A percentile compares a stretch with the other conserved stretches of the same genome.
phyloP scores from a whole-genome alignment of 1,284 basidiomycete genomes.

The Trichosporon sp. region DNA sequence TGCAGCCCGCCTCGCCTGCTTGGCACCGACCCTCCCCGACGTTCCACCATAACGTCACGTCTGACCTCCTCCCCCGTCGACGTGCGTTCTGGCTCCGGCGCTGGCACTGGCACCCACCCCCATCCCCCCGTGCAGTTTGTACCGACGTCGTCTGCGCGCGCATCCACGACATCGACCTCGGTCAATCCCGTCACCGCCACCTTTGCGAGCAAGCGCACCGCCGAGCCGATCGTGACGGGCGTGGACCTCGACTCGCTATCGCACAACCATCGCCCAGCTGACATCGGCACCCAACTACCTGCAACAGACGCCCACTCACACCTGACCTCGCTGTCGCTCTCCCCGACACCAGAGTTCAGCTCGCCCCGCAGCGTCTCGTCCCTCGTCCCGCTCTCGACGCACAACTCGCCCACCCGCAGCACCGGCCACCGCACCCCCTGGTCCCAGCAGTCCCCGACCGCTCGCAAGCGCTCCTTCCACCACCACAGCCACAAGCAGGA shows the following conservation, averaged over 20 bases:
- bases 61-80: not conserved
- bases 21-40: not conserved
- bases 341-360: not conserved
- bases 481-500: not conserved
- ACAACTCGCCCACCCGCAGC: not conserved
- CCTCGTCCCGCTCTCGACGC: not conserved
- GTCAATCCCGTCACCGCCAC: constrained; percentile 4
- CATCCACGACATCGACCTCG: not conserved
- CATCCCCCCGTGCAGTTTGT: not conserved
- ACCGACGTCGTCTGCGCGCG: not conserved
- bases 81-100: constrained; percentile 4
- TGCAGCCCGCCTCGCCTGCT: not conserved
- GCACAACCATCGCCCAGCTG: not conserved
- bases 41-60: constrained; percentile 6
- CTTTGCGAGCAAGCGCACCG: not conserved
- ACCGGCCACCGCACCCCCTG: not conserved
- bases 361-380: not conserved
- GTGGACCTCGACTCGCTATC: not conserved
- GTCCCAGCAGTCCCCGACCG: not conserved
- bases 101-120: not conserved
- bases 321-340: not conserved
- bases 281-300: not conserved
- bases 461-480: not conserved
- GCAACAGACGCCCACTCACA: not conserved
- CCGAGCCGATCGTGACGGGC: not conserved